A percentile compares a stretch with the other conserved stretches of the same genome.
Conservation (phyloP, 1,139 yeast genomes). For the Candida mesenterica region DNA sequence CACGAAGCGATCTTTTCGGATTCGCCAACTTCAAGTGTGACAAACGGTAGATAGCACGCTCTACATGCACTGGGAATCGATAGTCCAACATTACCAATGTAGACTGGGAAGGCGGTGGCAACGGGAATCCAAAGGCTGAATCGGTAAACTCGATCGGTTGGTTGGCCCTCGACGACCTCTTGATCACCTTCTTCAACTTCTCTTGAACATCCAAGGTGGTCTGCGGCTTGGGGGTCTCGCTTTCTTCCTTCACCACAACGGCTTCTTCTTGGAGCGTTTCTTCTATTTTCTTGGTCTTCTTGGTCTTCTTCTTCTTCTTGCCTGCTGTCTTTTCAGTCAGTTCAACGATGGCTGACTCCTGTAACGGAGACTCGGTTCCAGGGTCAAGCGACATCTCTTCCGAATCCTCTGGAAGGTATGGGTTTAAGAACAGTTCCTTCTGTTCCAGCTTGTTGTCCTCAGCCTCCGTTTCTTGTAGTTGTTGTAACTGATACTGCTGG, state of each 20-base stretch:
- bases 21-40: conserved; percentile 93
- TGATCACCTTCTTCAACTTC: conserved; percentile 44
- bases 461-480: neutral
- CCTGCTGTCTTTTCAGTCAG: conserved; percentile 7
- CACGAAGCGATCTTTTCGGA: conserved; percentile 84
- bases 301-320: conserved; percentile 11
- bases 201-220: conserved; percentile 47
- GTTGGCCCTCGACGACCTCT: conserved; percentile 49
- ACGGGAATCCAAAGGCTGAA: conserved; percentile 82
- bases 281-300: conserved; percentile 8
- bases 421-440: conserved; percentile 5
- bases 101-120: conserved; percentile 75
- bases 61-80: conserved; percentile 91
- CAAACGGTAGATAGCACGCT: conserved; percentile 88
- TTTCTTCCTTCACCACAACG: conserved; percentile 8
- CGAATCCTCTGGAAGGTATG: conserved; percentile 6
- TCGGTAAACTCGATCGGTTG: conserved; percentile 78
- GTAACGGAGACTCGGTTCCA: too few species aligned
- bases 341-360: conserved; percentile 1
- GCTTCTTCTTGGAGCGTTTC: conserved; percentile 11
- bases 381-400: conserved; percentile 3
- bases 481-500: neutral
- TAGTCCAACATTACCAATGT: conserved; percentile 77
- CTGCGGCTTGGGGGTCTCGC: conserved; percentile 24
- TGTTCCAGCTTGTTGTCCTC: neutral